Evolutionary conservation across 768 basidiomycete genomes (phyloP).

Genomic region (Termitomyces bulborhizus): DNA sequence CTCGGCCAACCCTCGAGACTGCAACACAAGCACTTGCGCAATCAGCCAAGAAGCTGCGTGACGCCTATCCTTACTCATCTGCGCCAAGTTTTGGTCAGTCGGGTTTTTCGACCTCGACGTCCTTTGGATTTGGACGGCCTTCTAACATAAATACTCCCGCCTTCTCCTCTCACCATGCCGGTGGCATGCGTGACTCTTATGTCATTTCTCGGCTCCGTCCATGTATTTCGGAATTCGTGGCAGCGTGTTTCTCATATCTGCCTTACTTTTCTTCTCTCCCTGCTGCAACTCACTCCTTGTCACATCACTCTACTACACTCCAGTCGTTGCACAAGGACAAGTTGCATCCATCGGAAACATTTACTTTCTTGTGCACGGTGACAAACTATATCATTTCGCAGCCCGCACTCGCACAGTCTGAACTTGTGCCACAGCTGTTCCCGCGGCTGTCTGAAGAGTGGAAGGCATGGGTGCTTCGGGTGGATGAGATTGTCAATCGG

Average conservation of each 20-base stretch:
- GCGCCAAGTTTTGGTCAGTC: constrained; percentile 26
- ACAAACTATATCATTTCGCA: constrained; percentile 65
- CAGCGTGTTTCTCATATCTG: constrained; percentile 74
- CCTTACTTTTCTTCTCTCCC: constrained; percentile 74
- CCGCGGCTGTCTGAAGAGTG: constrained; percentile 69
- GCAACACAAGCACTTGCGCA: constrained; percentile 63
- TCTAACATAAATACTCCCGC: constrained; percentile 16
- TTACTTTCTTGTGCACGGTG: constrained; percentile 60
- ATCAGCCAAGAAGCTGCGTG: constrained; percentile 68
- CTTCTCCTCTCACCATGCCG: constrained; percentile 22
- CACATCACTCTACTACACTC: constrained; percentile 32
- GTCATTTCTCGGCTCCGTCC: constrained; percentile 69
- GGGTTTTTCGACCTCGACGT: constrained; percentile 11
- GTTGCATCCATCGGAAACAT: constrained; percentile 70
- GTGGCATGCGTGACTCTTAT: constrained; percentile 78
- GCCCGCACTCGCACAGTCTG: constrained; percentile 57
- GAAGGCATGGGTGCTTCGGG: constrained; percentile 67
- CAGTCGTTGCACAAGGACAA: constrained; percentile 57
- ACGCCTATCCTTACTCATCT: constrained; percentile 80
- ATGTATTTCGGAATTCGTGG: constrained; percentile 70
- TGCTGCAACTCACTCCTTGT: constrained; percentile 8
- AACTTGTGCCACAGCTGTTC: constrained; percentile 50
- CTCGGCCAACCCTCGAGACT: constrained; percentile 75
- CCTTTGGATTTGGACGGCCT: constrained; percentile 28
- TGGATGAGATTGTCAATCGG: constrained; percentile 65